Evolutionary conservation across 2,329 filamentous ascomycete species (phyloP), one percentile per base, ranked within the genome.

Genomic region (Clonostachys chloroleuca): DNA sequence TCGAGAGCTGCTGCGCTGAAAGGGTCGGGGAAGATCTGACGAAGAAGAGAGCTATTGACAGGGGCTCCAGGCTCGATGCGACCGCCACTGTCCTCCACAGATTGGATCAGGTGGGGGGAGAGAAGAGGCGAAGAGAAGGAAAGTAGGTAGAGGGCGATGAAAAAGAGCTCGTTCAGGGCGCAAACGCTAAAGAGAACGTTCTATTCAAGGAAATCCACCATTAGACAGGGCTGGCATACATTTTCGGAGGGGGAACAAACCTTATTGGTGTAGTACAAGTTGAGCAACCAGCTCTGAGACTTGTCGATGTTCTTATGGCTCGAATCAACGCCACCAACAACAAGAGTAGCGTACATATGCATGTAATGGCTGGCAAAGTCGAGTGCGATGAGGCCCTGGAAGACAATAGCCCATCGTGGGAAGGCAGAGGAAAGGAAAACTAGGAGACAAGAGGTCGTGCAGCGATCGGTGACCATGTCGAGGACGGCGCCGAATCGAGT

Each of bases 391-490:
- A 99, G 73, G 41, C 86, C 83, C 74, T 99, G 94, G 78, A 99
- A 99, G 49, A 97, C 63, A 56, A 97, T 91, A 54, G 89, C 85
- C 86, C 90, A 97, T 48, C 92, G 83, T 5, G 94, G 94, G 72
- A 95, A 99, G 17, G 94, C 94, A 13, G 90, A 95, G 39, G 89
- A 90, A 52, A 99, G 73, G 74, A 97, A 99, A 44, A 97, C 92
- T 43, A 99, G 81, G 57, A 99, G 73, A 68, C 94, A 99, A 3
- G 92, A 85, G 4, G 94, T 99, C 33, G 92, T 97, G 76, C 94
- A 97, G 51, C 94, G 87, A 69, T 99, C 94, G 16, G 94, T 99
- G 51, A 99, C 92, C 94, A 99, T 99, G 73, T 99, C 94, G 53
- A 99, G 79, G 34, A 99, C 92, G 34, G 92, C 94, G 53, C 94